Percentiles rank a stretch among this genome's conserved stretches.
phyloP scores from a whole-genome alignment of 202 grass and related monocot genomes.

The Bolboschoenoplectus hybrid region DNA sequence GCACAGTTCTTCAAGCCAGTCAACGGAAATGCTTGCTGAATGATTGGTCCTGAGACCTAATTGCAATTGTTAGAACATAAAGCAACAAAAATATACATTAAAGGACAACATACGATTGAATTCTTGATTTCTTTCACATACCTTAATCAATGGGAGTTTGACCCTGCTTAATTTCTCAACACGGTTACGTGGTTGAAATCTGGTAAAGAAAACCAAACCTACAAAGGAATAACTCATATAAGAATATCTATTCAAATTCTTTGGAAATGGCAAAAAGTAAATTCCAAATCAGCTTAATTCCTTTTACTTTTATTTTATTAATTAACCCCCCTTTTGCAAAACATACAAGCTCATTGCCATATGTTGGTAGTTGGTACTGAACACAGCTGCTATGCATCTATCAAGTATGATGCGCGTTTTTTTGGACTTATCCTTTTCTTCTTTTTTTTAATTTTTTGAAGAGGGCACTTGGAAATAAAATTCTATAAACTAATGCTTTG shows the following conservation, averaged over 20 bases:
- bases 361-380: conserved; percentile 5
- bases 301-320: neutral
- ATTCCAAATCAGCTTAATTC: neutral
- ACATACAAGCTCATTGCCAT: neutral
- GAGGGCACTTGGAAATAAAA: neutral
- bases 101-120: conserved; percentile 9
- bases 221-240: neutral
- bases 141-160: conserved; percentile 34
- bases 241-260: conserved; percentile 23
- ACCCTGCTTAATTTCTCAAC: conserved; percentile 27
- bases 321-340: neutral
- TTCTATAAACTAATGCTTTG: neutral
- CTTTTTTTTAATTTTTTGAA: neutral
- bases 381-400: neutral
- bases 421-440: neutral
- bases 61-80: conserved; percentile 19
- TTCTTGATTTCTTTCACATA: conserved; percentile 9
- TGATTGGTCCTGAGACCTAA: conserved; percentile 36
- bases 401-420: neutral
- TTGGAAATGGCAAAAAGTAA: neutral
- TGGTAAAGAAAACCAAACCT: conserved; percentile 27
- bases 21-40: conserved; percentile 33
- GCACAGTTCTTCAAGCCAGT: conserved; percentile 26
- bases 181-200: neutral
- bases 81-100: neutral